phyloP scores from a whole-genome alignment of 2,329 filamentous ascomycete species.

The Colletotrichum agaves region DNA sequence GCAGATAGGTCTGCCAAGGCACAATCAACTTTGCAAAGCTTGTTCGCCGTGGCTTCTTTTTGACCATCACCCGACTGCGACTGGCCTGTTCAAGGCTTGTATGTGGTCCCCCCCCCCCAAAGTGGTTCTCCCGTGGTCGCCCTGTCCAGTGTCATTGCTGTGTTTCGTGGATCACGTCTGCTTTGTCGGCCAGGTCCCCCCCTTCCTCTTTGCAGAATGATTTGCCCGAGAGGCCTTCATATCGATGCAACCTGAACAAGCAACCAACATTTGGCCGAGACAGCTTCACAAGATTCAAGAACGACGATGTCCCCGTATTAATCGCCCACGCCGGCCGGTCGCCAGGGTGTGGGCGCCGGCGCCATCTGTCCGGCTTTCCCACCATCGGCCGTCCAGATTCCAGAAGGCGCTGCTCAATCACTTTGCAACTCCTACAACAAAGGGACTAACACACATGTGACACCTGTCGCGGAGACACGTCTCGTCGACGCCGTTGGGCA shows the following conservation, averaged over 20 bases:
- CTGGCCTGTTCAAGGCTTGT: background rate
- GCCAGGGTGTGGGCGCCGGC: background rate
- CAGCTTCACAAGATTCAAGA: background rate
- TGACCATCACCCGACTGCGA: background rate
- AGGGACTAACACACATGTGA: background rate
- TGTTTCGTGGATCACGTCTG: background rate
- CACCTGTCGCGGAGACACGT: background rate
- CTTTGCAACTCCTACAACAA: background rate
- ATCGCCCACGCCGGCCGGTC: background rate
- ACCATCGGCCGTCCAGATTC: background rate
- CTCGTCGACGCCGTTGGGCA: slow-evolving; percentile 31
- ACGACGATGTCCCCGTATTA: background rate
- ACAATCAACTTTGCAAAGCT: slow-evolving; percentile 33
- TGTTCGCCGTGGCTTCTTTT: slow-evolving; percentile 6
- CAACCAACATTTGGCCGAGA: slow-evolving; percentile 8
- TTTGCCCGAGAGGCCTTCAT: background rate
- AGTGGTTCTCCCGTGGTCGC: background rate
- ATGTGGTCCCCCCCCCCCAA: background rate
- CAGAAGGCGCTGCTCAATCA: background rate
- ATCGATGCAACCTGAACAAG: slow-evolving; percentile 12
- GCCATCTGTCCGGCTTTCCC: slow-evolving; percentile 18
- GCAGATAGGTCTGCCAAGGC: slow-evolving; percentile 25
- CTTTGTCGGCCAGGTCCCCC: background rate
- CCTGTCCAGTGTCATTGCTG: background rate
- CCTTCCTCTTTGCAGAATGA: background rate